Evolutionary conservation across 345 rosid genomes (phyloP).

Genomic region (Punica granatum): DNA sequence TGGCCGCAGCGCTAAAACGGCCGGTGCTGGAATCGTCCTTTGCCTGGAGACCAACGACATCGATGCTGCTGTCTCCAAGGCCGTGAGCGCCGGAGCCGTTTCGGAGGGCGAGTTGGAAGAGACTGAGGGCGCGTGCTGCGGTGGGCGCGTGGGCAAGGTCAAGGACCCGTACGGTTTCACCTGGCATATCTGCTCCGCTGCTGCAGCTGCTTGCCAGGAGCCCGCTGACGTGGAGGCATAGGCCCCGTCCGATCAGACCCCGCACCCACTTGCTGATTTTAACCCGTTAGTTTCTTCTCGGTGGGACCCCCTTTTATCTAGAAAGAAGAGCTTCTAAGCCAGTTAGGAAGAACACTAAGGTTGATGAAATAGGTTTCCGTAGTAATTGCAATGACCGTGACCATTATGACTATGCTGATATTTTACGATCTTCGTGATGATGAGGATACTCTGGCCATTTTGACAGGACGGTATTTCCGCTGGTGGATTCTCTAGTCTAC

Average conservation of each 20-base stretch:
- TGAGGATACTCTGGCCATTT: too few species aligned
- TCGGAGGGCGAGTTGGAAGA: conserved; percentile 43
- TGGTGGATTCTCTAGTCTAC: too few species aligned
- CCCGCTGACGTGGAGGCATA: conserved; percentile 38
- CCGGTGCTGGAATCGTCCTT: conserved; percentile 15
- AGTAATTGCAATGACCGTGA: not conserved
- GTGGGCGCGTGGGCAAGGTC: conserved; percentile 53
- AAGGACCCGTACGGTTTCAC: conserved; percentile 77
- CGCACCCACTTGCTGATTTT: too few species aligned
- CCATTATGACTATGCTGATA: too few species aligned
- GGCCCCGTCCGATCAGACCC: conserved; percentile 17
- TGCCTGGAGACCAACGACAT: conserved; percentile 65
- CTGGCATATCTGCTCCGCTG: conserved; percentile 56
- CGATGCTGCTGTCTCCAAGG: conserved; percentile 54
- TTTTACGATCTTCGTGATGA: too few species aligned
- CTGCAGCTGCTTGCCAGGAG: conserved; percentile 17
- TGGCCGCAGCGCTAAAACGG: conserved; percentile 21
- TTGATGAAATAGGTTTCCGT: conserved; percentile 3
- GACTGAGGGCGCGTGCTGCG: conserved; percentile 31
- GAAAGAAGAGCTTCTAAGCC: conserved; percentile 3
- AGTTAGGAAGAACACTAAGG: conserved; percentile 5
- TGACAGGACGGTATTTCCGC: too few species aligned
- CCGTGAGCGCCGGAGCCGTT: conserved; percentile 62
- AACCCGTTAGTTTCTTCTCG: too few species aligned
- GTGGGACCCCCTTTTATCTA: not conserved